Percentiles rank a stretch among this genome's conserved stretches.
phyloP scores from a whole-genome alignment of 1,284 basidiomycete genomes.

The Erythrobasidium hasegawianum region DNA sequence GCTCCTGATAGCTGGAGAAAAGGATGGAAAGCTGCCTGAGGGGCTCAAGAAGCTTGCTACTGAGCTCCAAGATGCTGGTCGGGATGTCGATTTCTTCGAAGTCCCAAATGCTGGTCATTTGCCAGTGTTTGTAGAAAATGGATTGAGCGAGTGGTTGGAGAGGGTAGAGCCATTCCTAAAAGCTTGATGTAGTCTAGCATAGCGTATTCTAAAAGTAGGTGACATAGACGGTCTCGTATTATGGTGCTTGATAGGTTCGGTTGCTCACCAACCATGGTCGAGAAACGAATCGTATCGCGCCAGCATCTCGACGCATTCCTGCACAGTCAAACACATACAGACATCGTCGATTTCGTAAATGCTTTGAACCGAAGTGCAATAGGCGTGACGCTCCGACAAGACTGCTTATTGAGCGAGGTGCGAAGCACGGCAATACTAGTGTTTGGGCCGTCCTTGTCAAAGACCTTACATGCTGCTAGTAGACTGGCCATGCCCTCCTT shows the following conservation, averaged over 20 bases:
- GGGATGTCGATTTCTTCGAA: constrained; percentile 45
- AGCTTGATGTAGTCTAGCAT: background rate
- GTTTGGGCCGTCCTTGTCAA: background rate
- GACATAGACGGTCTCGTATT: background rate
- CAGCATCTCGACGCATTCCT: constrained; percentile 81
- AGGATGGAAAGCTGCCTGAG: constrained; percentile 51
- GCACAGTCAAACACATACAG: constrained; percentile 64
- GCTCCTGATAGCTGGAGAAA: constrained; percentile 50
- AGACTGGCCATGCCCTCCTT: constrained; percentile 66
- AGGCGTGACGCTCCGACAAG: constrained; percentile 70
- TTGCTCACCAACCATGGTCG: constrained; percentile 6
- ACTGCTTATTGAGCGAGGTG: constrained; percentile 60
- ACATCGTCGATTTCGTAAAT: constrained; percentile 70
- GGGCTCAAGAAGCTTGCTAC: constrained; percentile 46
- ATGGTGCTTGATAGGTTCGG: background rate
- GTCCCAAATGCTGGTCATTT: constrained; percentile 50
- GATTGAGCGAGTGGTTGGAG: constrained; percentile 46
- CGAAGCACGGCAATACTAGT: constrained; percentile 46
- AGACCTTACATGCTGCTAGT: too few species aligned
- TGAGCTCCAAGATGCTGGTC: constrained; percentile 46
- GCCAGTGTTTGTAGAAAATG: constrained; percentile 50
- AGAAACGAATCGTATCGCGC: constrained; percentile 73
- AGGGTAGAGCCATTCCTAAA: constrained; percentile 36
- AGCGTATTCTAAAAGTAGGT: background rate
- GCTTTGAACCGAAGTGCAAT: constrained; percentile 71